Evolutionary conservation across 768 basidiomycete species (phyloP), one percentile per base, ranked within the genome.

Genomic region (Hygrocybe punicea): DNA sequence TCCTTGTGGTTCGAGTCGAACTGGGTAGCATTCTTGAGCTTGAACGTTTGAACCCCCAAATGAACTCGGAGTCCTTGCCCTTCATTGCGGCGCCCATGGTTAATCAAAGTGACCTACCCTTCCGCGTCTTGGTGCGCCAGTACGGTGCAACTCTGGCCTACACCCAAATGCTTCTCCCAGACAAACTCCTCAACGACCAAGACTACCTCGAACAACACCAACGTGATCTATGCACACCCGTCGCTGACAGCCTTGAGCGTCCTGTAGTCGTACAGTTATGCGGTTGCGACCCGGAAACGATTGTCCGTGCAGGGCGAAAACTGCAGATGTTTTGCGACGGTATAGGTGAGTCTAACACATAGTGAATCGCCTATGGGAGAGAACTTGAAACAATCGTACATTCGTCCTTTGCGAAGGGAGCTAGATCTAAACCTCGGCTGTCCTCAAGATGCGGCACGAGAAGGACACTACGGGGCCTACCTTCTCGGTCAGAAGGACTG

Each of bases 351-450:
- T 60, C 50, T 29, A 29, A 16, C 25, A 16, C 6, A 23, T 17
- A 45, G 60, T 37, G 35, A 8, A n/a, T 33, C 56, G 44, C 25
- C 35, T 42, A 35, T 6, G 37, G 23, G 1, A 11, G 19, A 24
- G n/a, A n/a, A n/a, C n/a, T n/a, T n/a, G n/a, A n/a, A n/a, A n/a
- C n/a, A n/a, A n/a, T n/a, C n/a, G n/a, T n/a, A n/a, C n/a, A 14
- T 35, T 23, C 16, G 33, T 7, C 11, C 9, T 34, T 16, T 19
- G 34, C 45, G 36, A 47, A 44, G 44, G 21, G 24, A 46, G 21
- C 45, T 57, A 92, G 90, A 91, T 73, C 66, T 91, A 52, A 92
- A 92, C 67, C 78, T 91, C 10, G 90, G 90, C 14, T 92, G 90
- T 67, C 90, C 90, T 21, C 88, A 88, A 62, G 82, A 85, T 52